Base-by-base conservation (phyloP, 495 filamentous ascomycete species). In the Penicillium lagena region DNA sequence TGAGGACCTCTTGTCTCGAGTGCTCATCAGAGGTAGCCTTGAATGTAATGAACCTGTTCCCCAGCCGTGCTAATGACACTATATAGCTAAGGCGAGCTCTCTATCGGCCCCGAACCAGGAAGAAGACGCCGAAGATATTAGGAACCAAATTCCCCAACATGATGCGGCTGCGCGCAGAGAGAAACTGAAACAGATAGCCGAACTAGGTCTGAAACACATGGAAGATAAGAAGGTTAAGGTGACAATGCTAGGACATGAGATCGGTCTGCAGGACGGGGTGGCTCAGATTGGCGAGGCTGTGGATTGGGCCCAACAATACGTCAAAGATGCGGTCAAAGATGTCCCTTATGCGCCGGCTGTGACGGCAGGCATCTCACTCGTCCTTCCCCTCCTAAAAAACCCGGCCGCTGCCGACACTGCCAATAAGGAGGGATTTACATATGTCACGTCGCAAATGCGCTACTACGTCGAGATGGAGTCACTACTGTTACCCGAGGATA, bases 281-380 rank as follows among this genome's bases (percentile, higher is more conserved):
- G 22, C 22, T 7, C 22, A 39, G 6, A 17, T 35, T 6, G 46
- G 12, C 7, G 9, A 37, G 5, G 46, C 39, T 29, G 46, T 49
- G 7, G 29, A 42, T 14, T 49, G 46, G 46, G 35, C 40, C 7
- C 29, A 32, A 12, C 17, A 29, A 1, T 43, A 34, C 12, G 31
- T 42, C 29, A 49, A 33, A 29, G 46, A 44, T 36, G 46, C 40
- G 5, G 12, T 49, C 29, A 39, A 43, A 34, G 46, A 49, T 40
- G 40, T 49, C 3, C 46, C 46, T 7, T 49, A 40, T 17, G 46
- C 29, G 9, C 46, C 41, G 4, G 41, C 40, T 13, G 46, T 43
- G 7, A 49, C 43, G 46, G 46, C 40, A 11, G 46, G 40, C 10
- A 43, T 49, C 8, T 35, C 35, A 9, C 28, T 49, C 8, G 8